Base-by-base conservation (phyloP, 148 eudicot genomes). In the Selenicereus undatus region DNA sequence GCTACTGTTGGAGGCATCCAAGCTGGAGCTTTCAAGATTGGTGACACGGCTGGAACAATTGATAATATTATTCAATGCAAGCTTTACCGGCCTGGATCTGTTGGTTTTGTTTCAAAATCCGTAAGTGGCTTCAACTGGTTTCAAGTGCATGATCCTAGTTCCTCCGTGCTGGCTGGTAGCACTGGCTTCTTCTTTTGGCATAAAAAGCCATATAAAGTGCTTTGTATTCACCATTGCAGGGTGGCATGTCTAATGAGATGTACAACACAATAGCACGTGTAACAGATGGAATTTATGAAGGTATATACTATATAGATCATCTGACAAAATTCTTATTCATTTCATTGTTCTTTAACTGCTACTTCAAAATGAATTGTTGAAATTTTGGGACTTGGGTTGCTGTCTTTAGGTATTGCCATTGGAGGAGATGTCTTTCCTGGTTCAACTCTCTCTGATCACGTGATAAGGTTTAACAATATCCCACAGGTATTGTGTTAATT, bases 341-440 rank as follows among this genome's bases (percentile, higher is more conserved):
- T 60, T 79, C 73, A 62, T 77, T 54, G 50, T 45, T 79, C 35
- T 30, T 72, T 43, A 78, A 43, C 56, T 56, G 20, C 16, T n/a
- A 22, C 1, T 51, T 71, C 45, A 10, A 43, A 56, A 45, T 45
- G 21, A 76, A 11, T 52, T 73, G 30, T 66, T 64, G 45, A 30
- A 72, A 21, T 79, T 32, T 48, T 71, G 43, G 20, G 51, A 48
- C 82, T 62, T 81, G 14, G 42, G 29, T 76, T 76, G 42, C 11
- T 60, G 3, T 29, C 51, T 79, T 80, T 70, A 96, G 99, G 99
- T 79, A 96, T 96, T 81, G 97, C 98, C 71, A 96, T 96, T 82
- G 99, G 98, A 88, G 98, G 99, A 81, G 99, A 96, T 86, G 99
- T 94, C 73, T 96, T 96, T 82, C 99, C 99, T 22, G 99, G 99